Evolutionary conservation across 176 grass and related monocot species (phyloP), one percentile per base, ranked within the genome.

Genomic region (Oryza meridionalis): DNA sequence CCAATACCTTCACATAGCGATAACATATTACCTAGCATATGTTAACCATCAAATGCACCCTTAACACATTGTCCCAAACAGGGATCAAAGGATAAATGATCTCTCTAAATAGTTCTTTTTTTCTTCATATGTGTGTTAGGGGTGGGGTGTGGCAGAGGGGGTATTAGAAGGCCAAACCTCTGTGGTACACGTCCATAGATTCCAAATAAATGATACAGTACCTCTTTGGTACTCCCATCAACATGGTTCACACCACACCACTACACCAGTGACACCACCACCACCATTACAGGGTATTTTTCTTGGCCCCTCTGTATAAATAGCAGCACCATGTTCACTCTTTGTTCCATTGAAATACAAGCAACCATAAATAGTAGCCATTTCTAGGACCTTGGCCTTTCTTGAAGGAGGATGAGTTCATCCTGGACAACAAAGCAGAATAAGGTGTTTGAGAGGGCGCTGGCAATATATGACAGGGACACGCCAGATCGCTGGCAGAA

Each of bases 401-500:
- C 49, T 67, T 84, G 29, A 67, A 31, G 22, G 40, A 90, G 9
- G 65, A 88, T 92, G 67, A 81, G 86, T 84, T 96, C 94, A 7
- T 81, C 82, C 44, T 97, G 94, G 94, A 97, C 94, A 2, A 10
- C 29, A 0, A 53, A 88, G 59, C 91, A 96, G 79, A 96, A 96
- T 77, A 86, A 96, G 72, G 22, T 88, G 31, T 96, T 96, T n/a
- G 94, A 96, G 88, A 71, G 45, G 70, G 88, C 86, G 5, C 77
- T 96, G 16, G 94, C 91, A 2, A 73, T 79, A 10, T 93, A 96
- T 62, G 94, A 93, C 70, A 81, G 89, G 81, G 84, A 93, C 33
- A 91, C 91, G 10, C 91, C 91, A 26, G 91, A 96, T 70, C 75
- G 84, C 61, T 96, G 91, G 91, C 91, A 93, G 77, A 96, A 96